Percentiles rank a stretch among this genome's conserved stretches.
These are phyloP conservation scores for Dillenia suffruticosa DNA, from an alignment of 164 flowering plant species.

Conservation along the genomic window DNA sequence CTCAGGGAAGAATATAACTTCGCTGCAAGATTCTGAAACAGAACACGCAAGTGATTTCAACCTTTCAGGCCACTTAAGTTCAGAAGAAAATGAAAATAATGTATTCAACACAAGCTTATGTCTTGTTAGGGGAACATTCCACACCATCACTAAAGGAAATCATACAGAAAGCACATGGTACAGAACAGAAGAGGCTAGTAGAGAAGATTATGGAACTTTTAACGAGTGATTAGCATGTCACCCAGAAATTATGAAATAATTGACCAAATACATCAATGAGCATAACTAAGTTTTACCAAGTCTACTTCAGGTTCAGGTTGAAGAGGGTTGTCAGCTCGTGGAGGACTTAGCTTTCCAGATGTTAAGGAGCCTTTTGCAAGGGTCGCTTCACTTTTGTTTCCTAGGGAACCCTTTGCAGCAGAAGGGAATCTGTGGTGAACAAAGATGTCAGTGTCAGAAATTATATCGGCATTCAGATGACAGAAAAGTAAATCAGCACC, in stretches of 20 bases:
- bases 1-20: conserved; percentile 58
- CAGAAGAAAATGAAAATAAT: no score
- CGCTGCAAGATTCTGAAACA: conserved; percentile 66
- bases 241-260: not conserved
- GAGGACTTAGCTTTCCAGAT: conserved; percentile 41
- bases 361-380: conserved; percentile 55
- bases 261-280: not conserved
- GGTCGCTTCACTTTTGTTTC: conserved; percentile 36
- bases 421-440: conserved; percentile 63
- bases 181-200: no score
- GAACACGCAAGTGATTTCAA: conserved; percentile 1
- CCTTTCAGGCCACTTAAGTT: not conserved
- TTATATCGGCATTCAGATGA: not conserved
- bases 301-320: conserved; percentile 47
- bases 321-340: conserved; percentile 26
- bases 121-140: no score
- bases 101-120: no score
- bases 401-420: conserved; percentile 37
- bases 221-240: no score
- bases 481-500: not conserved
- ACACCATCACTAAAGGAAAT: no score
- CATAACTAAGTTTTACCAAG: conserved; percentile 33
- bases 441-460: conserved; percentile 9
- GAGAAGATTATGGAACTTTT: no score
- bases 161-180: no score